Conservation (phyloP, 768 basidiomycete species). For the Russula virescens region DNA sequence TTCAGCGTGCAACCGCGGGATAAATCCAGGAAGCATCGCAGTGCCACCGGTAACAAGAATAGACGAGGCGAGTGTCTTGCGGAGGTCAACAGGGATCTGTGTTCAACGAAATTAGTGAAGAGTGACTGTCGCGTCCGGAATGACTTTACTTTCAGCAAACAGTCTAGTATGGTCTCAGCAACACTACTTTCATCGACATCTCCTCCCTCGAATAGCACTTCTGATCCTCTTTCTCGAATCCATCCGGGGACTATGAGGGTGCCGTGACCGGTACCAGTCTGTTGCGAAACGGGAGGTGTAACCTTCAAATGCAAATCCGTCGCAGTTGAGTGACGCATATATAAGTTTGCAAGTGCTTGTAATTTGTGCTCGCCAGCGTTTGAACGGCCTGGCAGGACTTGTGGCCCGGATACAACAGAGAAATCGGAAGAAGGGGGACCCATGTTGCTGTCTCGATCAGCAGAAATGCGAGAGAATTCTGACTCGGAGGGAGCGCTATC, state of each 20-base stretch:
- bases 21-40: conserved; percentile 87
- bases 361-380: conserved; percentile 46
- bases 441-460: conserved; percentile 40
- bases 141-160: conserved; percentile 65
- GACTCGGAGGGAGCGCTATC: conserved; percentile 64
- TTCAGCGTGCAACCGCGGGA: conserved; percentile 78
- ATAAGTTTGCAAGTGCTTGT: conserved; percentile 63
- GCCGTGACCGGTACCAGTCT: conserved; percentile 65
- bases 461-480: conserved; percentile 50
- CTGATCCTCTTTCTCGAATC: conserved; percentile 88
- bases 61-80: conserved; percentile 75
- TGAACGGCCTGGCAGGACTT: conserved; percentile 29
- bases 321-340: conserved; percentile 71
- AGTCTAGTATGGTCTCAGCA: conserved; percentile 74
- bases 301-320: conserved; percentile 68
- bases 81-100: conserved; percentile 86
- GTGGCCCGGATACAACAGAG: conserved; percentile 46
- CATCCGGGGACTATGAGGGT: conserved; percentile 89
- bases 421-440: conserved; percentile 53
- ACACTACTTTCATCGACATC: conserved; percentile 85
- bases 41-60: conserved; percentile 88
- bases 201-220: conserved; percentile 84
- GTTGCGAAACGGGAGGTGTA: conserved; percentile 58
- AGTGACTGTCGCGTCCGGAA: background rate
- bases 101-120: conserved; percentile 12